Percentiles rank a stretch among this genome's conserved stretches.
These are phyloP conservation scores for Daldinia grandis DNA, from an alignment of 495 filamentous ascomycete species.

Conservation along the genomic window DNA sequence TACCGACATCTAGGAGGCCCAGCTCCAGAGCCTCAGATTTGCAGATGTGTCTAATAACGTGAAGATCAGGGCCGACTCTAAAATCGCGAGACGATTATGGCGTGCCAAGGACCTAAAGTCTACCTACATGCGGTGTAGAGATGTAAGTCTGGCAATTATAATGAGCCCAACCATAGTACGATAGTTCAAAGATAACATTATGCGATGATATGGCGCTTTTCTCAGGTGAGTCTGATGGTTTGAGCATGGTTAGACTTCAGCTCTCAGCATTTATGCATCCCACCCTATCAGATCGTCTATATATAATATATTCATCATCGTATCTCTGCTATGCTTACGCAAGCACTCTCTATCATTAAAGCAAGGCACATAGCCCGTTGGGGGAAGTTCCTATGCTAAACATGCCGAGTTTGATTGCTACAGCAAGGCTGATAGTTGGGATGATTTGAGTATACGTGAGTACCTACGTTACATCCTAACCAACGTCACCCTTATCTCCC, in stretches of 20 bases:
- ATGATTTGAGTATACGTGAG: conserved; percentile 2
- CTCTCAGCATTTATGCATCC: neutral
- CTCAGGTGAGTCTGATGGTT: neutral
- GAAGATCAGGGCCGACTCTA: neutral
- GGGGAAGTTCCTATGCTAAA: conserved; percentile 8
- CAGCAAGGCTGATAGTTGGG: conserved; percentile 14
- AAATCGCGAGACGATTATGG: neutral
- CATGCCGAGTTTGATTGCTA: neutral
- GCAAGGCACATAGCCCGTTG: conserved; percentile 9
- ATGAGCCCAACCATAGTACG: neutral
- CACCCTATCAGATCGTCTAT: neutral
- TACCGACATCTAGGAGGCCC: neutral
- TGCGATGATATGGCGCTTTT: neutral
- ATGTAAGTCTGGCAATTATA: neutral
- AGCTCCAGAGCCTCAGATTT: neutral
- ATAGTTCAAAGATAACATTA: neutral
- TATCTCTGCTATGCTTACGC: conserved; percentile 9
- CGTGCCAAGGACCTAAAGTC: neutral
- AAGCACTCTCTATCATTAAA: conserved; percentile 24
- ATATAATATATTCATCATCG: neutral
- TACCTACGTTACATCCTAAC: neutral
- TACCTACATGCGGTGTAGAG: neutral
- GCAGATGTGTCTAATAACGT: neutral
- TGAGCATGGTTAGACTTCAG: neutral
- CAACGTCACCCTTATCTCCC: conserved; percentile 18